Base-by-base conservation (phyloP, 768 basidiomycete genomes). In the Rhizopogon vulgaris region DNA sequence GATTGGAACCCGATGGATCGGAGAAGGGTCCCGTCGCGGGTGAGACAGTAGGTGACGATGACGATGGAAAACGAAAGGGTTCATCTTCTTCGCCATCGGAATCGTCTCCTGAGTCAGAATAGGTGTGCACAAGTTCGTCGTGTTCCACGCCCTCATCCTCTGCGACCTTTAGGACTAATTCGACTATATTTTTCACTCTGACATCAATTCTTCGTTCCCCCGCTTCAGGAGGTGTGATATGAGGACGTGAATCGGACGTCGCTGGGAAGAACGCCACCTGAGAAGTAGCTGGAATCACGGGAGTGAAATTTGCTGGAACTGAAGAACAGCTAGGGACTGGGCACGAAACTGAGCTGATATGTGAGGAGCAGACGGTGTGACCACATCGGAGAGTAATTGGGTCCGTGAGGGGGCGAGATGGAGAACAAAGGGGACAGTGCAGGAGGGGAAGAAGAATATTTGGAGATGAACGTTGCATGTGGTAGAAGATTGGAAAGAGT, bases 301-400 rank as follows among this genome's bases (percentile, higher is more conserved):
- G 69, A 15, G 62, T 55, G 51, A 46, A 43, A n/a, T 41, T 48
- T 49, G 60, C 45, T 52, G 60, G 48, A 49, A 52, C 34, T 39
- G 50, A 52, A 45, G 41, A 56, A 57, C 73, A 82, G 28, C 59
- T 55, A 24, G 71, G 66, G 49, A 74, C 54, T 52, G 72, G 70
- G 57, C 75, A 71, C 36, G 32, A 50, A 22, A 64, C 2, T 6
- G 58, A 57, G 56, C 53, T 64, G 51, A 75, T 58, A 62, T 90
- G 88, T n/a, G 22, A 41, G 0, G 80, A 66, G 60, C 92, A 96
- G 56, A 94, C 56, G 18, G 91, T 77, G 64, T 96, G 93, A 49
- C 93, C 93, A 62, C 93, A 96, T 59, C 73, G 78, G 38, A 95
- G 82, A 8, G 74, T 78, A 34, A 78, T 70, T 2, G 84, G 83